Conservation (phyloP, 2,329 filamentous ascomycete genomes). For the Phyllosticta paracitricarpa region DNA sequence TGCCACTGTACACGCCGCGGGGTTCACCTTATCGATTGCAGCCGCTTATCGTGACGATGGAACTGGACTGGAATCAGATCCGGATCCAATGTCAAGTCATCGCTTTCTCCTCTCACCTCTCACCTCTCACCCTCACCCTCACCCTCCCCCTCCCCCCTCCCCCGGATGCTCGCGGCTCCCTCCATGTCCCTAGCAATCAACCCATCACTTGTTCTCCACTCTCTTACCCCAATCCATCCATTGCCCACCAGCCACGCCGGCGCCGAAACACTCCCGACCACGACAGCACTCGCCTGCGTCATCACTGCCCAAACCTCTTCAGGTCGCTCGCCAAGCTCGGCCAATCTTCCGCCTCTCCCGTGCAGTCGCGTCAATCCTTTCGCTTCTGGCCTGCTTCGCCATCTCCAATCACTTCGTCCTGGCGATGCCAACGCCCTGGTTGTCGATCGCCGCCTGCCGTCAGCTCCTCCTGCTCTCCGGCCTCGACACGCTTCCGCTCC, state of each 20-base stretch:
- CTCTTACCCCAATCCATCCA: neutral
- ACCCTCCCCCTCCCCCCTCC: too few species aligned
- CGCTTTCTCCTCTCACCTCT: too few species aligned
- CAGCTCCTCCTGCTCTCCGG: neutral
- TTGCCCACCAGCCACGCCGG: neutral
- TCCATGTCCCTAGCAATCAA: neutral
- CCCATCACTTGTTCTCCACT: neutral
- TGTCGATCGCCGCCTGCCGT: neutral
- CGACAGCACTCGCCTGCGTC: neutral
- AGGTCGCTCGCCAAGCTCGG: neutral
- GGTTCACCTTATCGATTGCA: neutral
- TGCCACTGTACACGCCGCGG: neutral
- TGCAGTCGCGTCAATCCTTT: neutral
- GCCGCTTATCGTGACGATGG: neutral
- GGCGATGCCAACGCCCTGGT: neutral
- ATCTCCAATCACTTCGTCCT: neutral
- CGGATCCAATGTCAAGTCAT: too few species aligned
- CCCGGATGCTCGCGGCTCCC: conserved; percentile 7
- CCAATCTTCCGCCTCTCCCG: neutral
- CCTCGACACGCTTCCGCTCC: neutral
- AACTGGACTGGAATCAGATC: too few species aligned
- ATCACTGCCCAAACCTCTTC: neutral
- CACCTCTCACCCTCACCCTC: too few species aligned
- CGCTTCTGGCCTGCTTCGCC: neutral
- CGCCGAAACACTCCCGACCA: neutral